Conservation (phyloP, 805 yeast genomes). For the Sugiyamaella marilandica region DNA sequence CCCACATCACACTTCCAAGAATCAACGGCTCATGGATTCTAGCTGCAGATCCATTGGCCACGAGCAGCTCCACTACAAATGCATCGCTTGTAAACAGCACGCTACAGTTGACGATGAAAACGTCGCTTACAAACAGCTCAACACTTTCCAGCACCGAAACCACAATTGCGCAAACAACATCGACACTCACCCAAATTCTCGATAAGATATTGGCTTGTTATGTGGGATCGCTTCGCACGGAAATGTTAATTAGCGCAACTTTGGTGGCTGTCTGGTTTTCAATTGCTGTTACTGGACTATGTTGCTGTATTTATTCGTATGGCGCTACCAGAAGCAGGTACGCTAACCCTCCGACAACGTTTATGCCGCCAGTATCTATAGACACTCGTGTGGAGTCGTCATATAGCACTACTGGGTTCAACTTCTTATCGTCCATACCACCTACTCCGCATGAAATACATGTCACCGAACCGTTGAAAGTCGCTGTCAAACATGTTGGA, state of each 20-base stretch:
- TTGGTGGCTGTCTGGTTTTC: not conserved
- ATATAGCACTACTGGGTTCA: not conserved
- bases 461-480: not conserved
- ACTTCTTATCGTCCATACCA: not conserved
- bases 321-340: not conserved
- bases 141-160: not conserved
- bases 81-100: not conserved
- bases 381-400: not conserved
- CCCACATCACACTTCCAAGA: slow-evolving; percentile 55
- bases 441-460: not conserved
- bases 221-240: not conserved
- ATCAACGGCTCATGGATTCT: slow-evolving; percentile 30
- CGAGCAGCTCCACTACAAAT: not conserved
- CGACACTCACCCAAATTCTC: not conserved
- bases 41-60: slow-evolving; percentile 4
- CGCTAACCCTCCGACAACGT: not conserved
- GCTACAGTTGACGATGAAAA: no score
- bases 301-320: not conserved
- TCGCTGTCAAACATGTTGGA: not conserved
- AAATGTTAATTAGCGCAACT: not conserved
- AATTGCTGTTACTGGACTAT: not conserved
- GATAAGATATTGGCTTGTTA: not conserved
- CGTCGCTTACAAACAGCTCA: not conserved
- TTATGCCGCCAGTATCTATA: not conserved
- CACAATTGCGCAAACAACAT: no score